phyloP scores from a whole-genome alignment of 768 basidiomycete genomes.

The Rhodotorula paludigena region DNA sequence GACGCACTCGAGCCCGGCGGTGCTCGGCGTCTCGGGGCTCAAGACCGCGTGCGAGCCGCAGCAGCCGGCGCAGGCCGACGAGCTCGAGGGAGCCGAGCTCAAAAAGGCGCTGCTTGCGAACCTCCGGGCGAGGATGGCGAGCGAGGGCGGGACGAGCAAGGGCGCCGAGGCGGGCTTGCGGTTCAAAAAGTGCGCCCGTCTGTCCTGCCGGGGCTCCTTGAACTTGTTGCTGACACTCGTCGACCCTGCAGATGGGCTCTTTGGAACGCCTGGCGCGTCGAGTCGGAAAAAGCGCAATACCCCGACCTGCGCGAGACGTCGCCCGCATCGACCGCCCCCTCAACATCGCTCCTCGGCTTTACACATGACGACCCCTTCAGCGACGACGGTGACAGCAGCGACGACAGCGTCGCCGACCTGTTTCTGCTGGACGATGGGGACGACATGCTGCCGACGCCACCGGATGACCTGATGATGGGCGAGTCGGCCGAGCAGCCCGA shows the following conservation, averaged over 20 bases:
- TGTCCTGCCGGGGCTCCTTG: background rate
- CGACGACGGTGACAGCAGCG: background rate
- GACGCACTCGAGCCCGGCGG: conserved; percentile 5
- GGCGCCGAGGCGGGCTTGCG: conserved; percentile 11
- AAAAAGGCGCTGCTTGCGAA: conserved; percentile 14
- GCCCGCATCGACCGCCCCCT: background rate
- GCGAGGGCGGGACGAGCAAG: conserved; percentile 11
- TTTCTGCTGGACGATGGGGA: background rate
- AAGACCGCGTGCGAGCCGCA: background rate
- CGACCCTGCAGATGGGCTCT: conserved; percentile 7
- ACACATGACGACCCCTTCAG: background rate
- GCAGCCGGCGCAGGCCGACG: background rate
- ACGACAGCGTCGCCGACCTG: too few species aligned
- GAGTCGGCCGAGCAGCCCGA: background rate
- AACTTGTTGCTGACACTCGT: too few species aligned
- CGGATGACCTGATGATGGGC: too few species aligned
- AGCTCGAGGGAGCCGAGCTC: conserved; percentile 12
- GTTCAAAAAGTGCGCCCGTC: conserved; percentile 17
- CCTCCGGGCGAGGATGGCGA: conserved; percentile 9
- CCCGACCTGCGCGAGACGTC: background rate
- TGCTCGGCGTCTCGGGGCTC: background rate
- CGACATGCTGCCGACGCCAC: background rate
- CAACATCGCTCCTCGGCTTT: background rate
- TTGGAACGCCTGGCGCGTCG: conserved; percentile 13
- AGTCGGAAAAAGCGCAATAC: background rate